Evolutionary conservation across 208 protist species (phyloP).

Genomic region (Spongospora subterranea): DNA sequence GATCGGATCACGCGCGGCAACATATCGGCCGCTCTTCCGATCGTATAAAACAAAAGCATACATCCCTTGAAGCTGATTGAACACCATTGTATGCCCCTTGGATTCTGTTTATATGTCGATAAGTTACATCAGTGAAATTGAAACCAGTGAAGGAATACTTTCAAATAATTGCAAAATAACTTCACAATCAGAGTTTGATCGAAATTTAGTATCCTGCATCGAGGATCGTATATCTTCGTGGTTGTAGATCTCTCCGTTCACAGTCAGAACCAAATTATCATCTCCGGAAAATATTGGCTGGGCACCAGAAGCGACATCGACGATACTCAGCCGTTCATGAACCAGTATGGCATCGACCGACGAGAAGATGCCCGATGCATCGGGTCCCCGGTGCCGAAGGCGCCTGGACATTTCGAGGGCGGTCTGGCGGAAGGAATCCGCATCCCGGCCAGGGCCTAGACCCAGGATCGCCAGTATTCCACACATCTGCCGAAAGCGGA

Average conservation of each 20-base stretch:
- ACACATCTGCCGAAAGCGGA: background rate
- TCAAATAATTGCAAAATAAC: slow-evolving; percentile 69
- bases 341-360: background rate
- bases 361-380: slow-evolving; percentile 67
- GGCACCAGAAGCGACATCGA: slow-evolving; percentile 66
- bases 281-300: slow-evolving; percentile 68
- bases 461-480: slow-evolving; percentile 47
- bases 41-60: slow-evolving; percentile 71
- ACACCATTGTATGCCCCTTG: slow-evolving; percentile 33
- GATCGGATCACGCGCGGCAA: slow-evolving; percentile 82
- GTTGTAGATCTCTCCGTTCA: slow-evolving; percentile 92
- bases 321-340: slow-evolving; percentile 69
- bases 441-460: background rate
- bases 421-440: background rate
- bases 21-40: slow-evolving; percentile 73
- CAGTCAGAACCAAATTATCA: slow-evolving; percentile 72
- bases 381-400: slow-evolving; percentile 67
- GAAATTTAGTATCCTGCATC: slow-evolving; percentile 72
- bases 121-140: background rate
- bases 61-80: slow-evolving; percentile 64
- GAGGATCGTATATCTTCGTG: slow-evolving; percentile 73
- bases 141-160: background rate
- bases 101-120: slow-evolving; percentile 64
- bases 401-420: slow-evolving; percentile 51
- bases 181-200: slow-evolving; percentile 84